Evolutionary conservation across 257 asterid genomes (phyloP).

Genomic region (Lantana camara): DNA sequence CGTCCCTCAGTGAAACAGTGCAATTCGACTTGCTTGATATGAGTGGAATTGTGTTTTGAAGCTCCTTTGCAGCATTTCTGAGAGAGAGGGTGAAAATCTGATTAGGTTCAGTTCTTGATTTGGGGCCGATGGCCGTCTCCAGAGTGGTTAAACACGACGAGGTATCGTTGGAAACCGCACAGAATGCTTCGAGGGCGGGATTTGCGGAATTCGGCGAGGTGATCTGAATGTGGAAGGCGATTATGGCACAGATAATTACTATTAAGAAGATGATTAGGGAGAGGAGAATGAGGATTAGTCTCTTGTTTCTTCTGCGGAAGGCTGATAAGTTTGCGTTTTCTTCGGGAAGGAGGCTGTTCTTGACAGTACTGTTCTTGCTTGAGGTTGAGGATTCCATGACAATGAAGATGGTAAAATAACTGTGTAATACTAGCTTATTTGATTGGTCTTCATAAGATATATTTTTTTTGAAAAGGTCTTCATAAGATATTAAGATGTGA

Average conservation of each 20-base stretch:
- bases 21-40: not conserved
- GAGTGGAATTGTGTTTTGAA: constrained; percentile 4
- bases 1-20: not conserved
- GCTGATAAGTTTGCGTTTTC: too few species aligned
- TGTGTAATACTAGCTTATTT: too few species aligned
- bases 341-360: not conserved
- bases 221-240: constrained; percentile 19
- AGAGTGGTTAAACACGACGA: not conserved
- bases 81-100: constrained; percentile 28
- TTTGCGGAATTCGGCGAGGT: constrained; percentile 1
- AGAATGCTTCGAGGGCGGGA: constrained; percentile 10
- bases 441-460: too few species aligned
- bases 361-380: too few species aligned
- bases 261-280: too few species aligned
- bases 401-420: not conserved
- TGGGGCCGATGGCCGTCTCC: not conserved
- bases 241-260: too few species aligned
- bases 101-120: not conserved
- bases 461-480: too few species aligned
- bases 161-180: not conserved
- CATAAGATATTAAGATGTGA: too few species aligned
- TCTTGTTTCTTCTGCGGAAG: too few species aligned
- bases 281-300: too few species aligned
- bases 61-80: constrained; percentile 11
- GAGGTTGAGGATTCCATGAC: too few species aligned